Base-by-base conservation (phyloP, 805 yeast species). In the Wickerhamomyces sydowiorum region DNA sequence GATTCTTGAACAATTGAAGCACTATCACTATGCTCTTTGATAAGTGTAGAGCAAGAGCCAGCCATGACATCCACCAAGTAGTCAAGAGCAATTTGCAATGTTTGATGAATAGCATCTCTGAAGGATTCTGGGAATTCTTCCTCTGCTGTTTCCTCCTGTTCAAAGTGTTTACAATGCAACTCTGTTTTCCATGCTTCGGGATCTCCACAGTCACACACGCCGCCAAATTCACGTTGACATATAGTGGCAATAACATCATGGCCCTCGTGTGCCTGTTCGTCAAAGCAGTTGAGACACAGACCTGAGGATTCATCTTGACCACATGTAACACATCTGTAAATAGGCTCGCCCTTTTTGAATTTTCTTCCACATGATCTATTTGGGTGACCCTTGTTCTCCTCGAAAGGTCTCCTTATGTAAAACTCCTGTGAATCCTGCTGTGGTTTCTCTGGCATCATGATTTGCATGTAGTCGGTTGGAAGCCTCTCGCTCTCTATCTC, bases 291-390 rank as follows among this genome's bases (percentile, higher is more conserved):
- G 10, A 80, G 72, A 59, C 98, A 90, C 9, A 90, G 63, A 0
- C 90, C 95, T 60, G 95, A 84, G 0, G 91, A 80, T 36, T 86
- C 95, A 56, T 87, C 95, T 39, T 73, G 73, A 0, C 87, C 90
- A 62, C 95, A 71, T 27, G 90, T 75, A 27, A 79, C 53, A 56
- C 96, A 87, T 33, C 89, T 69, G 56, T 84, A 84, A 3, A 87
- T 82, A 0, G 93, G 89, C 56, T 86, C 95, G 6, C 96, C 95
- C 38, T 79, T 75, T 36, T 75, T 69, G 52, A 87, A 82, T 39
- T 80, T 78, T 18, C 82, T 67, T 2, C 87, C 83, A 59, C 96
- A 87, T 1, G 91, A 82, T 59, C 86, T 67, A 15, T 79, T 75
- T 18, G 75, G 70, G 55, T 86, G 95, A 47, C 48, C 59, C 33